These are phyloP conservation scores for Uromyces viciae-fabae DNA, from an alignment of 1,284 basidiomycete species.

Conservation along the genomic window DNA sequence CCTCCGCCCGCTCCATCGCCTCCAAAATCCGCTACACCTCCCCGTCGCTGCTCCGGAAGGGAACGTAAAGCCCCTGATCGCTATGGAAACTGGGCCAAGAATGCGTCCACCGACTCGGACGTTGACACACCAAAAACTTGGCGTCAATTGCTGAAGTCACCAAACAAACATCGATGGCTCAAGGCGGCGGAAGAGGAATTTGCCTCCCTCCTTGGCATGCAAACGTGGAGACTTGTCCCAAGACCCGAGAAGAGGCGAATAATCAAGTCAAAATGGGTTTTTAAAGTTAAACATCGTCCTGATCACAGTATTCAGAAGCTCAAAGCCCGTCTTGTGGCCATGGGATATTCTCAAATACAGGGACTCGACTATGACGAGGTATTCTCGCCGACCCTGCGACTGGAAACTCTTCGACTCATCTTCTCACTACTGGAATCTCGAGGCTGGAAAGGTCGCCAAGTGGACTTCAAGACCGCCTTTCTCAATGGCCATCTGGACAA, in stretches of 20 bases:
- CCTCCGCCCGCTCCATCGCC: neutral
- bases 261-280: neutral
- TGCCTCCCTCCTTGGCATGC: neutral
- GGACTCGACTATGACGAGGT: neutral
- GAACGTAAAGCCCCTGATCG: neutral
- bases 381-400: neutral
- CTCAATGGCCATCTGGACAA: slow-evolving; percentile 4
- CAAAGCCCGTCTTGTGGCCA: neutral
- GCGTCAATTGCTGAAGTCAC: neutral
- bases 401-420: neutral
- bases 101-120: neutral
- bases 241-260: neutral
- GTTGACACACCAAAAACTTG: neutral
- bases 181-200: neutral
- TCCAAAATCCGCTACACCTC: neutral
- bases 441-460: neutral
- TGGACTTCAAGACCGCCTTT: slow-evolving; percentile 1
- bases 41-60: neutral
- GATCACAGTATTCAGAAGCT: neutral
- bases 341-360: neutral
- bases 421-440: neutral
- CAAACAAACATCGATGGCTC: neutral
- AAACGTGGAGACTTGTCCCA: neutral
- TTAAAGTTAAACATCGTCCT: neutral
- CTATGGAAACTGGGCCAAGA: neutral